A percentile compares a stretch with the other conserved stretches of the same genome.
phyloP scores from a whole-genome alignment of 2,329 filamentous ascomycete genomes.

The Arachnopeziza araneosa region DNA sequence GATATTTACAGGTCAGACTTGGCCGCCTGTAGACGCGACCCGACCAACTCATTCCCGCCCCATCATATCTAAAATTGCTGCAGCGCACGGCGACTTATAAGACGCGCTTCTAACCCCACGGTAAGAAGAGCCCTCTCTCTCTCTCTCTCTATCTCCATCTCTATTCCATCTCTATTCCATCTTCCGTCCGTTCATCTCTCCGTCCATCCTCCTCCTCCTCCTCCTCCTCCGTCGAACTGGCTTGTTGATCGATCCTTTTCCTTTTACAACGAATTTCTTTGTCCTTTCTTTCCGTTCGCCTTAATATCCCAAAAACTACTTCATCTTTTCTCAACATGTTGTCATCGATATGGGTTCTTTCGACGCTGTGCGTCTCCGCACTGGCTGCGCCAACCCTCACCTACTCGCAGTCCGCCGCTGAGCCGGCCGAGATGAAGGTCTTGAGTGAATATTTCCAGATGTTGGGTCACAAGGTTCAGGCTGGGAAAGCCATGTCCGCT shows the following conservation, averaged over 20 bases:
- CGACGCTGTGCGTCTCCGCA: conserved; percentile 43
- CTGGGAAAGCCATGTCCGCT: conserved; percentile 36
- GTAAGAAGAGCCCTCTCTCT: no score
- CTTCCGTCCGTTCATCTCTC: not conserved
- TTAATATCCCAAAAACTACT: conserved; percentile 5
- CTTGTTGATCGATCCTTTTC: not conserved
- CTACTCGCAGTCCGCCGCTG: conserved; percentile 17
- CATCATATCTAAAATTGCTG: conserved; percentile 6
- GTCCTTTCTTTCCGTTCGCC: not conserved
- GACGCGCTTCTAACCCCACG: conserved; percentile 15
- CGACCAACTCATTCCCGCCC: conserved; percentile 9
- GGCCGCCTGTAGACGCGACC: conserved; percentile 1
- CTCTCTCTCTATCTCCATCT: conserved; percentile 9
- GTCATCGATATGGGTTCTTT: conserved; percentile 41
- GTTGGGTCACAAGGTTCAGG: conserved; percentile 49
- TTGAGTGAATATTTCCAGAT: conserved; percentile 57
- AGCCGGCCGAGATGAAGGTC: conserved; percentile 29
- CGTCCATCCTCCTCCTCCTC: not conserved
- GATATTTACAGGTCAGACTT: conserved; percentile 1
- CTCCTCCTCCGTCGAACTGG: not conserved
- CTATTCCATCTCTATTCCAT: not conserved
- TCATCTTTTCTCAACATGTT: conserved; percentile 41
- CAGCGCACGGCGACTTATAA: conserved; percentile 18
- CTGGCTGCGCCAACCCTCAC: conserved; percentile 26
- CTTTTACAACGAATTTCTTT: not conserved